Evolutionary conservation across 2,329 filamentous ascomycete species (phyloP).

Genomic region (Corynespora cassiicola): DNA sequence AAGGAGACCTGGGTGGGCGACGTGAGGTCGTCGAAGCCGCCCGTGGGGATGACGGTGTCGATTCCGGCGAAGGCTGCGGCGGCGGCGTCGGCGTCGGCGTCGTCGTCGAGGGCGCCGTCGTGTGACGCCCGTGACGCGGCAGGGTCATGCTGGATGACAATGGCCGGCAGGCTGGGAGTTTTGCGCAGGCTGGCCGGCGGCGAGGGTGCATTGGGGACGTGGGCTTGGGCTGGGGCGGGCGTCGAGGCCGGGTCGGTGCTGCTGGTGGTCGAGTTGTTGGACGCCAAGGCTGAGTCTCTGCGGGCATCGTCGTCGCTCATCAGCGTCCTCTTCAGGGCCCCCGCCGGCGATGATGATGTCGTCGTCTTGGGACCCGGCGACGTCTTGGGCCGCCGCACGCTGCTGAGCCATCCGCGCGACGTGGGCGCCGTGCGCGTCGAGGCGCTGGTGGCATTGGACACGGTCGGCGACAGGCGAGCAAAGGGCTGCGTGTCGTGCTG

Average conservation of each 20-base stretch:
- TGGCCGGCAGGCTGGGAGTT: conserved; percentile 52
- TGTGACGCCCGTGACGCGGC: conserved; percentile 8
- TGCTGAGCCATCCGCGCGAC: conserved; percentile 45
- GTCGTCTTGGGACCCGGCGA: conserved; percentile 44
- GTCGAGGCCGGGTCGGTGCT: conserved; percentile 25
- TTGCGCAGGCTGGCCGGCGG: conserved; percentile 39
- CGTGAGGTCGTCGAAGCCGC: conserved; percentile 59
- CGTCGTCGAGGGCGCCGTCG: conserved; percentile 9
- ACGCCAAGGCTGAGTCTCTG: conserved; percentile 49
- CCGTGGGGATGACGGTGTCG: conserved; percentile 62
- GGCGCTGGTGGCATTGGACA: conserved; percentile 19
- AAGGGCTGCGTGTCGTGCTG: too few species aligned
- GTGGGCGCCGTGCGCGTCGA: conserved; percentile 24
- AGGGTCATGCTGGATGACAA: conserved; percentile 51
- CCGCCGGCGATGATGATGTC: too few species aligned
- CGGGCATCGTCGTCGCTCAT: conserved; percentile 41
- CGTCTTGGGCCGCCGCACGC: conserved; percentile 44
- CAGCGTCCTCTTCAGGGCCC: conserved; percentile 36
- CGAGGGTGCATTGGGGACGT: conserved; percentile 36
- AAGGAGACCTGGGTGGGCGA: conserved; percentile 62
- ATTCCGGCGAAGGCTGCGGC: conserved; percentile 54
- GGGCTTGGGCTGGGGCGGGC: too few species aligned
- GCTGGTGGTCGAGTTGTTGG: conserved; percentile 40
- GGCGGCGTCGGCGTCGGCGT: conserved; percentile 8
- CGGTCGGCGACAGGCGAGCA: conserved; percentile 14